phyloP scores from a whole-genome alignment of 148 eudicot genomes.

The Hydrangea macrophylla region DNA sequence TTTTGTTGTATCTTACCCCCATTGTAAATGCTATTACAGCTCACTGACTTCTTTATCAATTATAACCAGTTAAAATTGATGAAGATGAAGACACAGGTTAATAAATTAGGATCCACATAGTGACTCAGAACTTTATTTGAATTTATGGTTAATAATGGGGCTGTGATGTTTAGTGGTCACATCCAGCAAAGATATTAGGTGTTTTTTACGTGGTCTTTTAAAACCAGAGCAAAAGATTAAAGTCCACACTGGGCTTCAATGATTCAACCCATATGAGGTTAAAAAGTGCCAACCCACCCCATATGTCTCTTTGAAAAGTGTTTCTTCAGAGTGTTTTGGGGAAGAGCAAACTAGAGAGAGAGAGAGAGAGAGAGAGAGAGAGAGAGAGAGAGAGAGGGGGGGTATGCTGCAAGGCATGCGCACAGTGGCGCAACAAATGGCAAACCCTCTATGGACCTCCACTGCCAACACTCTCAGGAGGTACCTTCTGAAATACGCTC shows the following conservation, averaged over 20 bases:
- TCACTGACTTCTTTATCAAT: too few species aligned
- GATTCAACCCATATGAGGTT: constrained; percentile 29
- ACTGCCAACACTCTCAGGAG: neutral
- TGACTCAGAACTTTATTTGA: neutral
- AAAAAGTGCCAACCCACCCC: constrained; percentile 24
- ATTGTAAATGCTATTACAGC: too few species aligned
- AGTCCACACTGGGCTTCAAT: neutral
- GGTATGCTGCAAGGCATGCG: neutral
- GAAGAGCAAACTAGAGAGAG: neutral
- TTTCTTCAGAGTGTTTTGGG: neutral
- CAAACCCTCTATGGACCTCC: constrained; percentile 1
- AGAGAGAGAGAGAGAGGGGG: neutral
- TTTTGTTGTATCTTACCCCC: too few species aligned
- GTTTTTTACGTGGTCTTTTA: neutral
- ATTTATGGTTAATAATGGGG: neutral
- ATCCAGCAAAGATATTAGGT: neutral
- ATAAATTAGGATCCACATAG: neutral
- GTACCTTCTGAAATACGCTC: constrained; percentile 1
- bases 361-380: neutral
- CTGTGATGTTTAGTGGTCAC: neutral
- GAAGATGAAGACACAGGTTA: neutral
- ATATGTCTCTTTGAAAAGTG: neutral
- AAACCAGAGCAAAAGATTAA: neutral
- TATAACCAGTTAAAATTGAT: too few species aligned
- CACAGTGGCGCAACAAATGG: neutral